A percentile compares a stretch with the other conserved stretches of the same genome.
These are phyloP conservation scores for Ambrosia artemisiifolia DNA, from an alignment of 129 eudicot species.

Conservation along the genomic window DNA sequence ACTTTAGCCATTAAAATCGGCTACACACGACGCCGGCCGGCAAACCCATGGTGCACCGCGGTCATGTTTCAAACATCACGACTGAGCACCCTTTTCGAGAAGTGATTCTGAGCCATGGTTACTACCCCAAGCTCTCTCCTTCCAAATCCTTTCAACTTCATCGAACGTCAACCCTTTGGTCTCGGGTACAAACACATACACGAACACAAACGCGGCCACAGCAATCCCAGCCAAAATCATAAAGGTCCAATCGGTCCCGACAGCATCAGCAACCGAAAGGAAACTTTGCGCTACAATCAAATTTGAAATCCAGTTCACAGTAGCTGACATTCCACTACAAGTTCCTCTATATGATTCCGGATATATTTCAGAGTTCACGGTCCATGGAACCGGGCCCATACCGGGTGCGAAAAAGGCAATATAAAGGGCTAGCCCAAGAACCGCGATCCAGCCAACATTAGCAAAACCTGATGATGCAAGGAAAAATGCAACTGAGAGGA, in stretches of 20 bases:
- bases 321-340: conserved; percentile 95
- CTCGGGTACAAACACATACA: conserved; percentile 67
- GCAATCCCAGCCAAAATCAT: conserved; percentile 63
- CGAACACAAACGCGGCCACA: conserved; percentile 58
- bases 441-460: conserved; percentile 69
- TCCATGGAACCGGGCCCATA: conserved; percentile 99
- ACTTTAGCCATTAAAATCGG: conserved; percentile 33
- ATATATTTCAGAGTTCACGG: conserved; percentile 95
- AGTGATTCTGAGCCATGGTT: conserved; percentile 32
- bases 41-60: background rate
- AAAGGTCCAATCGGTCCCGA: conserved; percentile 77
- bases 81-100: conserved; percentile 36
- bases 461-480: conserved; percentile 42
- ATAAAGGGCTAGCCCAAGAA: conserved; percentile 72
- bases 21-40: background rate
- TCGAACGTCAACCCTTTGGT: conserved; percentile 91
- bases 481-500: conserved; percentile 63
- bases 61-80: conserved; percentile 3
- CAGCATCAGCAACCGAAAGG: conserved; percentile 73
- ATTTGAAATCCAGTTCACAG: conserved; percentile 91
- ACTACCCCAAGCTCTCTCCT: conserved; percentile 61
- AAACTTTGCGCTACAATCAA: conserved; percentile 81
- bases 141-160: conserved; percentile 88
- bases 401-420: conserved; percentile 91
- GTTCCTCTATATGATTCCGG: conserved; percentile 84